Conservation (phyloP, 1,284 basidiomycete species). For the Peniophora sp. region DNA sequence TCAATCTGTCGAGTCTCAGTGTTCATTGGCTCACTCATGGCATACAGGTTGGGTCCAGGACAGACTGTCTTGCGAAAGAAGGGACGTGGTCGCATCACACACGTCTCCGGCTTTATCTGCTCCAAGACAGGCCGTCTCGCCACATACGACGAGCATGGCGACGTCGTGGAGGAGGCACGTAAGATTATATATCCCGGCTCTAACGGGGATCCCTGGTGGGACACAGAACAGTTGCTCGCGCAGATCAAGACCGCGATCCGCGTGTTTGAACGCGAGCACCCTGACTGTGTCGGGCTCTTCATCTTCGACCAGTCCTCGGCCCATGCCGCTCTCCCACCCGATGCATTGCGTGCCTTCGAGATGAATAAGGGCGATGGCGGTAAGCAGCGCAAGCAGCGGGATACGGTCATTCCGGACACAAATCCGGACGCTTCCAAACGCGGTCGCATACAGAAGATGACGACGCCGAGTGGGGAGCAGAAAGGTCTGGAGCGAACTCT, state of each 20-base stretch:
- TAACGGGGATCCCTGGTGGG: constrained; percentile 22
- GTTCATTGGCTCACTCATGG: background rate
- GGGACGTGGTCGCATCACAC: constrained; percentile 11
- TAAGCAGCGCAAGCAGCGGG: constrained; percentile 17
- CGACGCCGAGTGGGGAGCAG: constrained; percentile 13
- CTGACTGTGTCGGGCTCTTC: constrained; percentile 19
- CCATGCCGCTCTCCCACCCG: background rate
- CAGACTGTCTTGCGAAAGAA: constrained; percentile 10
- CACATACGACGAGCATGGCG: constrained; percentile 4
- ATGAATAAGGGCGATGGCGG: constrained; percentile 16
- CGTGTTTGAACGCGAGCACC: constrained; percentile 14
- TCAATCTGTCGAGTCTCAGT: background rate
- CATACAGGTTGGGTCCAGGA: constrained; percentile 3
- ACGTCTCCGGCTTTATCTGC: constrained; percentile 14
- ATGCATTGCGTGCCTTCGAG: constrained; percentile 17
- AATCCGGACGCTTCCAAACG: constrained; percentile 16
- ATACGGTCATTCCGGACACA: constrained; percentile 23
- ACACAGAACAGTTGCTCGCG: constrained; percentile 12
- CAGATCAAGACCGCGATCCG: constrained; percentile 7
- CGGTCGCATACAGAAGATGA: constrained; percentile 25
- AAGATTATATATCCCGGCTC: constrained; percentile 22
- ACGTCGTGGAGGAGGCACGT: constrained; percentile 4
- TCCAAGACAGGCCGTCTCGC: constrained; percentile 9
- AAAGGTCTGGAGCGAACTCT: constrained; percentile 26
- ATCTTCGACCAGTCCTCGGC: constrained; percentile 26